Evolutionary conservation across 164 flowering plant genomes (phyloP).

Genomic region (Protea cynaroides): DNA sequence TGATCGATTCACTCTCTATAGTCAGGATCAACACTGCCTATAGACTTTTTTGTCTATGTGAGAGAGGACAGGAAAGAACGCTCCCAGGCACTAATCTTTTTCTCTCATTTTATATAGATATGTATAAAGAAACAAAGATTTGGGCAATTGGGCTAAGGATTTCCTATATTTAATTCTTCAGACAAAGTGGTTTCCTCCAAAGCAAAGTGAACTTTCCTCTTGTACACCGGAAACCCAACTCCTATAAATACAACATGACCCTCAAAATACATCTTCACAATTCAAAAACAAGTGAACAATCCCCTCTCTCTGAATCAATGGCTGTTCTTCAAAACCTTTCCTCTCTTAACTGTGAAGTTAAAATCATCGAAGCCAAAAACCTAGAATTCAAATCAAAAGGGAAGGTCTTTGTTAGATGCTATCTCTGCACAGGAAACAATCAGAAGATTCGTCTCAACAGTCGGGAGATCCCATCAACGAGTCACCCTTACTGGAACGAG

Average conservation of each 20-base stretch:
- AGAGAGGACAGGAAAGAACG: no score
- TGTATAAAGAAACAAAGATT: no score
- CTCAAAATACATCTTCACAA: neutral
- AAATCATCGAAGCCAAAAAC: slow-evolving; percentile 53
- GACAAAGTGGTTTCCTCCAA: no score
- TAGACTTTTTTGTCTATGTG: no score
- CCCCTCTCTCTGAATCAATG: slow-evolving; percentile 4
- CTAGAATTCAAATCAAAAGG: slow-evolving; percentile 19
- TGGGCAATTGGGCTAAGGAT: no score
- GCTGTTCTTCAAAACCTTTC: slow-evolving; percentile 4
- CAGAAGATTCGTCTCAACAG: slow-evolving; percentile 36
- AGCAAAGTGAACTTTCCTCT: no score
- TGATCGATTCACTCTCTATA: no score
- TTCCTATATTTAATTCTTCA: no score
- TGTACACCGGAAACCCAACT: neutral
- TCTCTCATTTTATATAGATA: no score
- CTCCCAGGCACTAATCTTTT: no score
- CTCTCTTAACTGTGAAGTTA: slow-evolving; percentile 33
- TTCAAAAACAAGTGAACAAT: neutral
- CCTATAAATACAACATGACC: neutral
- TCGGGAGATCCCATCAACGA: slow-evolving; percentile 32
- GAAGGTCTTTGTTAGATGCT: slow-evolving; percentile 49
- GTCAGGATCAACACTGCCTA: no score
- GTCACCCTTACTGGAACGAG: slow-evolving; percentile 39
- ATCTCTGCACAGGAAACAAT: slow-evolving; percentile 43